phyloP scores from a whole-genome alignment of 495 filamentous ascomycete species.

The Parachaetomium inaequale region DNA sequence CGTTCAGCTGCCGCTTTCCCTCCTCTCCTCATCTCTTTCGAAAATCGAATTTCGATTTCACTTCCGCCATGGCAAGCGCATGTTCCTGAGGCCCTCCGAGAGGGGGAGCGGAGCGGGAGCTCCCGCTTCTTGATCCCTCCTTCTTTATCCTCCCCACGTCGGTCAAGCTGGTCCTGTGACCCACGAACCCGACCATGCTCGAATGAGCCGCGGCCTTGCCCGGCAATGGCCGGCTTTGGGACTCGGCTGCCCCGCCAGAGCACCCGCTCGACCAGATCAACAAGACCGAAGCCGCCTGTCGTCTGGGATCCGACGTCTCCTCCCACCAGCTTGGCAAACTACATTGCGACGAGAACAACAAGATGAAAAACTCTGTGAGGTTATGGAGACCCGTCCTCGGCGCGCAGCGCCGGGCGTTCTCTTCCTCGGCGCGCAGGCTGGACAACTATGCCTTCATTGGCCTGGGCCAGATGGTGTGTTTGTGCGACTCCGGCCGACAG shows the following conservation, averaged over 20 bases:
- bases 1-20: not conserved
- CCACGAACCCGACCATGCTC: constrained; percentile 15
- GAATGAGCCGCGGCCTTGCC: constrained; percentile 13
- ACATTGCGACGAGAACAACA: constrained; percentile 3
- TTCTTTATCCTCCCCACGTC: not conserved
- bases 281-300: not conserved
- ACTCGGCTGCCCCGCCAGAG: constrained; percentile 12
- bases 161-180: constrained; percentile 15
- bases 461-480: constrained; percentile 77
- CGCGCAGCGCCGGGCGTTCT: constrained; percentile 51
- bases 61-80: not conserved
- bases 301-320: not conserved
- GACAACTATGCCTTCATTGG: constrained; percentile 82
- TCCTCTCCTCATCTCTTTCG: not conserved
- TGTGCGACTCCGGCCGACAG: not conserved
- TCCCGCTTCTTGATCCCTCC: constrained; percentile 5
- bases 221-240: constrained; percentile 40
- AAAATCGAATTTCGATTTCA: not conserved
- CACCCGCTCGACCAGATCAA: constrained; percentile 17
- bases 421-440: constrained; percentile 50
- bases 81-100: not conserved
- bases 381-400: constrained; percentile 27
- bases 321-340: not conserved
- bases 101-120: not conserved
- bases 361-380: constrained; percentile 34